Evolutionary conservation across 2,329 filamentous ascomycete species (phyloP), one percentile per base, ranked within the genome.

Genomic region (Dothidotthia symphoricarpi): DNA sequence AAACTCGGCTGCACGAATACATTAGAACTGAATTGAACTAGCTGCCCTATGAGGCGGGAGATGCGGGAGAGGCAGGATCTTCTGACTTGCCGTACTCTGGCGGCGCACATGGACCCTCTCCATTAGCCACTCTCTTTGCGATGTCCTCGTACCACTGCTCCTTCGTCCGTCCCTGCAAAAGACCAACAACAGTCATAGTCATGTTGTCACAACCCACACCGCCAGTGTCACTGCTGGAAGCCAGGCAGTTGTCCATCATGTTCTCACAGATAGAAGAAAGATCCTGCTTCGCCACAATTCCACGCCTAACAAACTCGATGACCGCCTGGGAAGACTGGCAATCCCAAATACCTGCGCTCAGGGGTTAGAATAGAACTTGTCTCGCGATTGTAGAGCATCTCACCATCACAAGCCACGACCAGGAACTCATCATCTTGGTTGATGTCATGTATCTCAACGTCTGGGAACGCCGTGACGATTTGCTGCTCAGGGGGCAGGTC

Each of bases 231-330:
- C 90, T 95, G 78, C 95, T 97, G 45, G 90, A 95, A 27, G 93
- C 90, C 51, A 98, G 77, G 67, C 93, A 98, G 75, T 97, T 98
- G 75, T 98, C 91, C 93, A 98, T 98, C 88, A 98, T 95, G 74
- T 98, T 98, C 73, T 98, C 93, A 69, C 91, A 97, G 61, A 98
- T 97, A 67, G 87, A 86, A 39, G 90, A 83, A 34, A 98, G 80
- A 33, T 94, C 86, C 72, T 98, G 93, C 75, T 95, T 95, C 34
- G 90, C 90, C 33, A 89, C 91, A 67, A 98, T 95, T 40, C 93
- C 93, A 64, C 93, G 85, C 67, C 93, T 82, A 50, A 97, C 93
- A 65, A 98, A 98, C 70, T 98, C 93, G 55, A 97, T 75, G 24
- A 98, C 93, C 26, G 91, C 88, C 74, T 98, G 93, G 30, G 93